Evolutionary conservation across 1,139 yeast species (phyloP), one percentile per base, ranked within the genome.

Genomic region (Wickerhamomyces sp.): DNA sequence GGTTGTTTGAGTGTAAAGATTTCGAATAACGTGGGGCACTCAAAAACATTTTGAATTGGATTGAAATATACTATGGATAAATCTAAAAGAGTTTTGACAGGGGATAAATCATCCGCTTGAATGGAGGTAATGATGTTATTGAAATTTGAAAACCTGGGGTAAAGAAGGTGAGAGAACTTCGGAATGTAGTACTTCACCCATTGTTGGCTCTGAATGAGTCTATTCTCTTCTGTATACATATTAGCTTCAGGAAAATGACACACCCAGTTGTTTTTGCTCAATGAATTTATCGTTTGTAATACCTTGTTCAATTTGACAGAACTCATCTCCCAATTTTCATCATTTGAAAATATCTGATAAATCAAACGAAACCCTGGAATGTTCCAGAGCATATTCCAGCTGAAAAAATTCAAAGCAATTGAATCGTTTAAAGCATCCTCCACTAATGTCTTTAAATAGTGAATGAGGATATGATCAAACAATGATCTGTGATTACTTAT

Each of bases 171-270:
- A 13, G 72, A 63, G 31, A 80, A 70, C 27, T 58, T 58, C 0
- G 89, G 86, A 39, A 80, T 65, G 46, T 69, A 78, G 56, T 71
- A 79, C 51, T 73, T 73, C 39, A 73, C 72, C 32, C 77, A 67
- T 48, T 81, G 72, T 39, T 72, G 69, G 38, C 69, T 66, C 51
- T 83, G 88, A 13, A 81, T 55, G 8, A 64, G 60, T 0, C 70
- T 60, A 31, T 75, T 71, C 34, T 71, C 72, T 6, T 69, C 63
- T 0, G 81, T 76, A 64, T 78, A 75, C 4, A 84, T 77, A 57
- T 84, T 85, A 3, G 84, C 91, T 61, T 85, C 94, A 0, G 94
- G 93, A 49, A 84, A 84, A 10, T 82, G 51, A 1, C 77, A 74
- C 6, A 81, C 55, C 87, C 87, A 81, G 33, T 56, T 55, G 39